Base-by-base conservation (phyloP, 768 basidiomycete genomes). In the Serendipita vermifera region DNA sequence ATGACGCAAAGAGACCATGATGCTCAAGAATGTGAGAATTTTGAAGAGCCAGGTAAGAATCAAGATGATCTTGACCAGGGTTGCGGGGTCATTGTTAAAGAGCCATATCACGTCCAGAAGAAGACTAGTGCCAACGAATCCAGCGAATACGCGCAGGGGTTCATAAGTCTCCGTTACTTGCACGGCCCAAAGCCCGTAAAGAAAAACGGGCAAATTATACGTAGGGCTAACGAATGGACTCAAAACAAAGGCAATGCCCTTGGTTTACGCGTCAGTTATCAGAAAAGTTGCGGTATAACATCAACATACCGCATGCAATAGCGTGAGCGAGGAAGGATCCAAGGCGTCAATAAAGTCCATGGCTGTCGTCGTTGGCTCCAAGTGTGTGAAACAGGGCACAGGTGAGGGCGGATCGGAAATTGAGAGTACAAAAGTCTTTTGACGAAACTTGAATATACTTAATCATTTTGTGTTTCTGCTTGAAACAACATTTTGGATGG, bases 161-260 rank as follows among this genome's bases (percentile, higher is more conserved):
- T 82, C 79, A 3, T 73, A 61, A 0, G 78, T 78, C 48, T 87
- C 86, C 6, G 71, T 69, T 56, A 74, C 78, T 63, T 90, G 87
- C 62, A 85, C 81, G 0, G 76, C 81, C 66, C 87, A 82, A 1
- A 72, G 69, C 0, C 88, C 88, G 59, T 88, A 89, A 24, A 91
- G 73, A 60, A 87, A 83, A 54, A 91, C 73, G n/a, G 88, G 81
- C 20, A 91, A 72, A 64, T 91, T 91, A 67, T 91, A 91, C 1
- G 73, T 64, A 1, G 87, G 84, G 0, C 78, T 69, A 0, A 71
- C 60, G 64, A 80, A 84, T 3, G 81, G 72, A 57, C 70, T 70
- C 14, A 58, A 54, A 40, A 78, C 69, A 41, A 74, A 43, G 11
- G 41, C 41, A 43, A 43, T 22, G 24, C 41, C 2, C 41, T 43